Percentiles rank a stretch among this genome's conserved stretches.
These are phyloP conservation scores for Psilocybe subaeruginosa DNA, from an alignment of 768 basidiomycete genomes.

Conservation along the genomic window DNA sequence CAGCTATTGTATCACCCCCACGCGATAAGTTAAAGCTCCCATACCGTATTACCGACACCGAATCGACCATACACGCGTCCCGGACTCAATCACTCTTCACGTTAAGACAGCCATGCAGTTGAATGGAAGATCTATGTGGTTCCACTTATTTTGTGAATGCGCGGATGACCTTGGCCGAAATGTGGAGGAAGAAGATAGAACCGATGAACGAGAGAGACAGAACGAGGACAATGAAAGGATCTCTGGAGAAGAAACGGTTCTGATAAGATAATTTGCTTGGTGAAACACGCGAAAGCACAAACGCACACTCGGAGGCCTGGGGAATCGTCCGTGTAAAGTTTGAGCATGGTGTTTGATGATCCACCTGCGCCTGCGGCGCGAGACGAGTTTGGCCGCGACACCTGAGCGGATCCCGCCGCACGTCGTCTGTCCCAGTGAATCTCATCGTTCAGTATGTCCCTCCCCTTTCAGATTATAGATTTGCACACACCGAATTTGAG, in stretches of 20 bases:
- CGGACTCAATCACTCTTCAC: not conserved
- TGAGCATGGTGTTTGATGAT: constrained; percentile 97
- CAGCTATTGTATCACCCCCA: constrained; percentile 11
- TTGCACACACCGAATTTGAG: constrained; percentile 73
- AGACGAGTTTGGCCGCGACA: constrained; percentile 78
- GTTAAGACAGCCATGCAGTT: not conserved
- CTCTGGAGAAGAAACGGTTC: constrained; percentile 48
- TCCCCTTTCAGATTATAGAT: not conserved
- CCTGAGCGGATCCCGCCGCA: constrained; percentile 62
- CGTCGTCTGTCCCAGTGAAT: constrained; percentile 57
- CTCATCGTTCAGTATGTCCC: not conserved
- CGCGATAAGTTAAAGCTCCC: constrained; percentile 18
- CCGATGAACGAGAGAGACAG: constrained; percentile 96
- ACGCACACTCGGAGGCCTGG: constrained; percentile 96
- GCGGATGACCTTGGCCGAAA: constrained; percentile 92
- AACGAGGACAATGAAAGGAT: constrained; percentile 96
- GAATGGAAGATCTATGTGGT: not conserved
- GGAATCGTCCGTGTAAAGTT: constrained; percentile 98
- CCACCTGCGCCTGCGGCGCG: constrained; percentile 96
- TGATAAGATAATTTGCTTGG: not conserved
- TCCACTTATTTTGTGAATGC: constrained; percentile 77
- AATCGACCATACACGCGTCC: not conserved
- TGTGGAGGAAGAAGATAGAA: constrained; percentile 98
- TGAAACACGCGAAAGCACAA: constrained; percentile 5
- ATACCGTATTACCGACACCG: not conserved